Percentiles rank a stretch among this genome's conserved stretches.
These are phyloP conservation scores for Xylaria flabelliformis DNA, from an alignment of 495 filamentous ascomycete genomes.

Conservation along the genomic window DNA sequence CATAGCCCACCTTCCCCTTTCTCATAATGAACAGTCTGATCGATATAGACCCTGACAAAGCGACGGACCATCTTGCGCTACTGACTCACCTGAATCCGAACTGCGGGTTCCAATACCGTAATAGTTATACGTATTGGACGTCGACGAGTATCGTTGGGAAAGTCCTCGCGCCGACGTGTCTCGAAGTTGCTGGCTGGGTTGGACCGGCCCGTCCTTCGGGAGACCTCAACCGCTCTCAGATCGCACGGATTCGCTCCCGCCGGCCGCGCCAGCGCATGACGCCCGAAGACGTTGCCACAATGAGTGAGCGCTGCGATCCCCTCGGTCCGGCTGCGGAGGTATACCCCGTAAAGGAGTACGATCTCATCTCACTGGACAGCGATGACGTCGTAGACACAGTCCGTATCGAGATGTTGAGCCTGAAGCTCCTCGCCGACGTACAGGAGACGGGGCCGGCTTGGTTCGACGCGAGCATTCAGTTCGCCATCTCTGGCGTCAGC, in stretches of 20 bases:
- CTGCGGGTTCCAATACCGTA: constrained; percentile 74
- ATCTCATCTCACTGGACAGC: constrained; percentile 57
- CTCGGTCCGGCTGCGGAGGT: constrained; percentile 62
- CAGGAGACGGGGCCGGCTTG: constrained; percentile 45
- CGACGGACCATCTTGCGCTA: constrained; percentile 63
- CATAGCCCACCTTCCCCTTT: constrained; percentile 64
- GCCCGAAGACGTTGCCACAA: constrained; percentile 61
- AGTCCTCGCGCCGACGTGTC: constrained; percentile 77
- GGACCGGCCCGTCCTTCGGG: constrained; percentile 68
- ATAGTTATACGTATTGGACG: constrained; percentile 73
- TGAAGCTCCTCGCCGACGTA: constrained; percentile 44
- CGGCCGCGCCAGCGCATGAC: constrained; percentile 49
- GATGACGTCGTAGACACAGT: constrained; percentile 65
- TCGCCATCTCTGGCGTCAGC: constrained; percentile 68
- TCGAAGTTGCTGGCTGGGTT: constrained; percentile 71
- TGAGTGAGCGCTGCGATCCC: constrained; percentile 67
- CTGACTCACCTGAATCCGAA: constrained; percentile 66
- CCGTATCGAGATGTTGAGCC: constrained; percentile 67
- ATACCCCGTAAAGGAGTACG: constrained; percentile 69
- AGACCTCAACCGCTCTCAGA: constrained; percentile 67
- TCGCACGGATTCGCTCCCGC: constrained; percentile 64
- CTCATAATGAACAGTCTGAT: constrained; percentile 75
- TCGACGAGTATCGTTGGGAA: constrained; percentile 72
- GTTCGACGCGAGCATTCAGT: constrained; percentile 69
- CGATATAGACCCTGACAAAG: constrained; percentile 69